A percentile compares a stretch with the other conserved stretches of the same genome.
These are phyloP conservation scores for Botrytis galanthina DNA, from an alignment of 2,329 filamentous ascomycete species.

Conservation along the genomic window DNA sequence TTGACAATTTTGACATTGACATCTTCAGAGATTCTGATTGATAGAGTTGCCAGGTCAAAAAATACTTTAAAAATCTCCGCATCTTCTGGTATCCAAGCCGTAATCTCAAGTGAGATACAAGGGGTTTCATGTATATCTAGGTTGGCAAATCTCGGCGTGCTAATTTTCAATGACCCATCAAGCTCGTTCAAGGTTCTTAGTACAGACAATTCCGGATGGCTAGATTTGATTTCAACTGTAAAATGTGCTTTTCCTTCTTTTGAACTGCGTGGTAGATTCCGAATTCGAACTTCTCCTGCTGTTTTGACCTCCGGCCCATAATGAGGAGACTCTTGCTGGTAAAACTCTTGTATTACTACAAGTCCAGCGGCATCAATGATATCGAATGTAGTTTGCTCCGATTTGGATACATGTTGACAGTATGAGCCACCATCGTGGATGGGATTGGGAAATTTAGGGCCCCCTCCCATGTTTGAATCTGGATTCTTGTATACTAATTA, in stretches of 20 bases:
- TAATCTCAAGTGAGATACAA: conserved; percentile 36
- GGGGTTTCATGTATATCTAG: conserved; percentile 21
- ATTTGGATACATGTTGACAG: conserved; percentile 28
- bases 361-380: conserved; percentile 28
- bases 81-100: conserved; percentile 37
- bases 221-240: conserved; percentile 31
- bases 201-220: conserved; percentile 29
- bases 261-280: conserved; percentile 27
- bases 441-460: conserved; percentile 9
- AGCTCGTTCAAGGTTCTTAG: conserved; percentile 29
- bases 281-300: conserved; percentile 33
- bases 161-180: conserved; percentile 29
- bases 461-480: conserved; percentile 1
- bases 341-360: conserved; percentile 28
- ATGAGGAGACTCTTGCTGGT: conserved; percentile 23
- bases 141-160: conserved; percentile 30
- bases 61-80: conserved; percentile 28
- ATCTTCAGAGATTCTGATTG: conserved; percentile 28
- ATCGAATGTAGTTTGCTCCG: conserved; percentile 27
- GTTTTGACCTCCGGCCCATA: conserved; percentile 24
- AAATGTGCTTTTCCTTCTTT: conserved; percentile 29
- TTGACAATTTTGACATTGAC: conserved; percentile 31
- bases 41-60: conserved; percentile 30
- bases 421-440: conserved; percentile 26
- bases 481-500: background rate